These are phyloP conservation scores for Glutinoglossum americanum DNA, from an alignment of 495 filamentous ascomycete genomes.

Conservation along the genomic window DNA sequence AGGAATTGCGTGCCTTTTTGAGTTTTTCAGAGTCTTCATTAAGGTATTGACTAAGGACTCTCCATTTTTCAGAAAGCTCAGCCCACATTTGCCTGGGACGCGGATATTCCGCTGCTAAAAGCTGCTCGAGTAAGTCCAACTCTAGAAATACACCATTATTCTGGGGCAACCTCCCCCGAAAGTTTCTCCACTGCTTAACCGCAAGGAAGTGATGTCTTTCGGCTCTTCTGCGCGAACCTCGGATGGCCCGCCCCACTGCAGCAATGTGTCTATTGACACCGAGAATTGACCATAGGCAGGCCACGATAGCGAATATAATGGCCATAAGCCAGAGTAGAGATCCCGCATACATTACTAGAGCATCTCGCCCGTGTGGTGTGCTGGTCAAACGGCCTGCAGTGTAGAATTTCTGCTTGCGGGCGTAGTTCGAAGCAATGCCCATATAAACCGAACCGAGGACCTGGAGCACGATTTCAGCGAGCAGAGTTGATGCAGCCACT, in stretches of 20 bases:
- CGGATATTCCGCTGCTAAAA: too few species aligned
- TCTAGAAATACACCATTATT: too few species aligned
- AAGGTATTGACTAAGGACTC: too few species aligned
- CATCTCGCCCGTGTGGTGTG: not conserved
- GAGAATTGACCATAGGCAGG: not conserved
- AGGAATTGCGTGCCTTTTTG: too few species aligned
- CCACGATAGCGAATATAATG: not conserved
- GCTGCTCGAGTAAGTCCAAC: too few species aligned
- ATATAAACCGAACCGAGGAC: not conserved
- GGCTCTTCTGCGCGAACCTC: not conserved
- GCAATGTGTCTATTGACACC: not conserved
- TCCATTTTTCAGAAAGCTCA: too few species aligned
- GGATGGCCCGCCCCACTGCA: not conserved
- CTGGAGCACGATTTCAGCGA: not conserved
- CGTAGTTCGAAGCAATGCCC: not conserved
- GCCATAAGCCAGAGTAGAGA: not conserved
- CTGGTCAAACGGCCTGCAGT: not conserved
- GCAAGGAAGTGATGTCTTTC: not conserved
- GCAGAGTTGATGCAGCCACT: not conserved
- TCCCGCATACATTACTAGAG: not conserved
- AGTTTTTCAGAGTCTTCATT: too few species aligned
- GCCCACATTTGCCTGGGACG: too few species aligned
- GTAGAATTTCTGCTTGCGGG: not conserved
- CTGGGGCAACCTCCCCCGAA: too few species aligned
- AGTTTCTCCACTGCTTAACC: too few species aligned